phyloP scores from a whole-genome alignment of 169 alveolate genomes.

The Plasmodium yoelii region DNA sequence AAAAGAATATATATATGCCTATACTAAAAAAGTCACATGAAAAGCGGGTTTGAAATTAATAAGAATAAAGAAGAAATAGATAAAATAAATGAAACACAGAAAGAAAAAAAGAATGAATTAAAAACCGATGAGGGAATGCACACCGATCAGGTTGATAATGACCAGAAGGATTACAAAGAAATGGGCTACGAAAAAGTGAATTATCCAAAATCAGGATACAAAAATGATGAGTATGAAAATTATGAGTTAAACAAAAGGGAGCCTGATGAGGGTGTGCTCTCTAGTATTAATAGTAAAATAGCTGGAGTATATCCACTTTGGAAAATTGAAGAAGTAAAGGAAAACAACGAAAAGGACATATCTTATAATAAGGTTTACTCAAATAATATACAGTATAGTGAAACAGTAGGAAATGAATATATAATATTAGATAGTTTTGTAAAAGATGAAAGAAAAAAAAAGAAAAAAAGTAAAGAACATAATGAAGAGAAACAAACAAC shows the following conservation, averaged over 20 bases:
- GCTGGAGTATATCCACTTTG: slow-evolving; percentile 13
- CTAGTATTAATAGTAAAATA: slow-evolving; percentile 15
- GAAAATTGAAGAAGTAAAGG: slow-evolving; percentile 14
- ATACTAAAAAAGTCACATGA: slow-evolving; percentile 16
- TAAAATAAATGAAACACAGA: slow-evolving; percentile 20
- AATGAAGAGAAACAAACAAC: too few relatives aligned
- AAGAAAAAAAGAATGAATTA: slow-evolving; percentile 6
- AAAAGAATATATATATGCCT: background rate
- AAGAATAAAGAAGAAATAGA: slow-evolving; percentile 7
- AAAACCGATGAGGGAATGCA: background rate
- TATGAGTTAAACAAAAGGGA: background rate
- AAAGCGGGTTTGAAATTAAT: background rate
- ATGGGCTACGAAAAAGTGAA: background rate
- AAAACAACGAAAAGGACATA: slow-evolving; percentile 13
- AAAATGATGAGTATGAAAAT: slow-evolving; percentile 5
- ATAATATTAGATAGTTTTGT: slow-evolving; percentile 26
- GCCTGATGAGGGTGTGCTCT: background rate
- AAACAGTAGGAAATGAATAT: slow-evolving; percentile 8
- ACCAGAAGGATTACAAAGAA: slow-evolving; percentile 2
- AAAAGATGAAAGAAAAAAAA: slow-evolving; percentile 16
- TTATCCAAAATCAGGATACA: slow-evolving; percentile 1
- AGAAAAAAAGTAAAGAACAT: background rate
- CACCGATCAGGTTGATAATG: background rate
- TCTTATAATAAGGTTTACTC: background rate
- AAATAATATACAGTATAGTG: slow-evolving; percentile 30